These are phyloP conservation scores for Penicillium malachiteum DNA, from an alignment of 495 filamentous ascomycete genomes.

Conservation along the genomic window DNA sequence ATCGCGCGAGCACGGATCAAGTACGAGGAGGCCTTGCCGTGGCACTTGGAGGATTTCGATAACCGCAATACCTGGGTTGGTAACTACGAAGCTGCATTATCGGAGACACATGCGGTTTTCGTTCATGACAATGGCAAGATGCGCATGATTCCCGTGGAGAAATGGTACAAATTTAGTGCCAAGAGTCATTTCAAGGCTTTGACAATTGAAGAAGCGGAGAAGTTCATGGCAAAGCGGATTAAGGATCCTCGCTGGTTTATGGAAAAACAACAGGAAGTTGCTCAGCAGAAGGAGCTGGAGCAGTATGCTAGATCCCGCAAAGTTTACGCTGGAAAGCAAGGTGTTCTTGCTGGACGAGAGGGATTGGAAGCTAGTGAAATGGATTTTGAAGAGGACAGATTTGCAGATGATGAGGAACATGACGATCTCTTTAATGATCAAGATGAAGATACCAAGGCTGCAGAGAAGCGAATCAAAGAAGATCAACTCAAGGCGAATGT, in stretches of 20 bases:
- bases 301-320: conserved; percentile 47
- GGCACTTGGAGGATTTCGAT: conserved; percentile 96
- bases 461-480: conserved; percentile 78
- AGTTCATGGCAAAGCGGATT: conserved; percentile 68
- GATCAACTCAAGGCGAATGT: conserved; percentile 86
- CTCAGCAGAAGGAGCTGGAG: conserved; percentile 50
- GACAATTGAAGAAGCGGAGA: conserved; percentile 83
- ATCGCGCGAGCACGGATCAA: conserved; percentile 75
- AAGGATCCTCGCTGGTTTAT: conserved; percentile 79
- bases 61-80: conserved; percentile 92
- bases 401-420: conserved; percentile 85
- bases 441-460: conserved; percentile 85
- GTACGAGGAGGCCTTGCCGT: conserved; percentile 93
- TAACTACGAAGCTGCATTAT: conserved; percentile 80
- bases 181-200: conserved; percentile 80
- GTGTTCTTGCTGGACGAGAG: conserved; percentile 26
- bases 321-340: conserved; percentile 45
- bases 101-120: conserved; percentile 73
- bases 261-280: conserved; percentile 54
- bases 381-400: conserved; percentile 65
- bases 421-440: conserved; percentile 73
- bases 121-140: conserved; percentile 65
- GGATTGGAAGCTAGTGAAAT: conserved; percentile 61
- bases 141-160: conserved; percentile 86
- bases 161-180: conserved; percentile 88